Evolutionary conservation across 371 early-diverging fungal genomes (phyloP).

Genomic region (Smittium culicis): DNA sequence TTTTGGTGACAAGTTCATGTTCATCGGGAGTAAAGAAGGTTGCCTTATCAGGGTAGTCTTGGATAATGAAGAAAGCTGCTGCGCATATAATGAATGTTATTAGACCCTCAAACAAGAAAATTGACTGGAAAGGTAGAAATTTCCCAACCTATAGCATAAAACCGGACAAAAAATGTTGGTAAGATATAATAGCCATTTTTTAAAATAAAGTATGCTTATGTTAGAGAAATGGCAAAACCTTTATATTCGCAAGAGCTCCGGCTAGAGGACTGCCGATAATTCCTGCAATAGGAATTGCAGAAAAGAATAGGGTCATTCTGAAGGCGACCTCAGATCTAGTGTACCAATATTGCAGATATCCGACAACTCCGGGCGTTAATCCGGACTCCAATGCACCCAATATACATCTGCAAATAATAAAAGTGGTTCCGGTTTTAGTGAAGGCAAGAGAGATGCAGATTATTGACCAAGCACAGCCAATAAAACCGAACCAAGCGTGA

Average conservation of each 20-base stretch:
- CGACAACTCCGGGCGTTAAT: constrained; percentile 40
- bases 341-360: constrained; percentile 42
- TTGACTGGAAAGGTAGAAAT: constrained; percentile 18
- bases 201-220: too few species aligned
- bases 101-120: constrained; percentile 20
- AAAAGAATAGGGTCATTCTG: constrained; percentile 33
- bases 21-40: constrained; percentile 21
- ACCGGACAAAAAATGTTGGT: too few species aligned
- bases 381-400: constrained; percentile 41
- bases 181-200: too few species aligned
- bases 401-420: constrained; percentile 31
- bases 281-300: constrained; percentile 33
- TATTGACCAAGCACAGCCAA: constrained; percentile 48
- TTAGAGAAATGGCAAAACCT: too few species aligned
- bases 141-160: constrained; percentile 1
- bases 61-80: constrained; percentile 16
- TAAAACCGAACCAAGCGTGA: constrained; percentile 51
- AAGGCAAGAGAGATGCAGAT: constrained; percentile 31
- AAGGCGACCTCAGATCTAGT: constrained; percentile 25
- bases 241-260: constrained; percentile 24
- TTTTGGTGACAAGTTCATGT: constrained; percentile 20
- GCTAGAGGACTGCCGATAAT: constrained; percentile 36
- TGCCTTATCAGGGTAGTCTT: constrained; percentile 26
- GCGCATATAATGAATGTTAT: constrained; percentile 17
- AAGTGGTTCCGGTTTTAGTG: constrained; percentile 26